Conservation (phyloP, 2,329 filamentous ascomycete genomes). For the Nothomitra cinnamomea region DNA sequence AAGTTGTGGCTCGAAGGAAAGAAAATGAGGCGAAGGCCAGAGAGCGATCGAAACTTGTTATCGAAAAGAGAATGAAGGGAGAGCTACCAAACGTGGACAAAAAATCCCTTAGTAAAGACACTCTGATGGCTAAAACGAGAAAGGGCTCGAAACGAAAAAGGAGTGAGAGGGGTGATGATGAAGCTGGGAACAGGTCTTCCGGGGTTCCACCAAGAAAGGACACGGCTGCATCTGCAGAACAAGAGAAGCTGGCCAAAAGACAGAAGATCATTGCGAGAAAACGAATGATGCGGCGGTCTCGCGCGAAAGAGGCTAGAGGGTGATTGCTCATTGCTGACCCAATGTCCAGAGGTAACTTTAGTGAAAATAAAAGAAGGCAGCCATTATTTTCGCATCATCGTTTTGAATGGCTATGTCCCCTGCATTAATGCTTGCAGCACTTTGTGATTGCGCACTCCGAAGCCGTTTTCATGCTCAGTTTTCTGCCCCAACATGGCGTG, state of each 20-base stretch:
- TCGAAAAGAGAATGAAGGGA: neutral
- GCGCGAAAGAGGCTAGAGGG: constrained; percentile 34
- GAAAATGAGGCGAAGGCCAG: constrained; percentile 42
- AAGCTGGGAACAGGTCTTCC: constrained; percentile 9
- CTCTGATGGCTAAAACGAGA: neutral
- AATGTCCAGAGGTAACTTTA: neutral
- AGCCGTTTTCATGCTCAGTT: too few species aligned
- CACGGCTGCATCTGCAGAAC: constrained; percentile 20
- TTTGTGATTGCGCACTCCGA: neutral
- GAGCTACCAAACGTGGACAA: constrained; percentile 19
- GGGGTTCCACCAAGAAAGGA: constrained; percentile 9
- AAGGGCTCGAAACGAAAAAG: constrained; percentile 11
- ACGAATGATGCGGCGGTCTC: constrained; percentile 49
- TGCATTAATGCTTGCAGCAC: neutral
- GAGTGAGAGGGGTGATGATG: constrained; percentile 6
- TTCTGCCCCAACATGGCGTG: too few species aligned
- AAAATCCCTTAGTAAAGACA: constrained; percentile 18
- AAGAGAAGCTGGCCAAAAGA: constrained; percentile 39
- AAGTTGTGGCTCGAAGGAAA: constrained; percentile 70
- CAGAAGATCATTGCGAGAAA: constrained; percentile 78
- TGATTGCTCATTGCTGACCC: neutral
- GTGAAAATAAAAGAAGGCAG: neutral
- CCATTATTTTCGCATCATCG: neutral
- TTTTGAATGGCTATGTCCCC: neutral
- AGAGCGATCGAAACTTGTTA: constrained; percentile 17